Base-by-base conservation (phyloP, 352 stramenopile species). In the Pythium volutum region DNA sequence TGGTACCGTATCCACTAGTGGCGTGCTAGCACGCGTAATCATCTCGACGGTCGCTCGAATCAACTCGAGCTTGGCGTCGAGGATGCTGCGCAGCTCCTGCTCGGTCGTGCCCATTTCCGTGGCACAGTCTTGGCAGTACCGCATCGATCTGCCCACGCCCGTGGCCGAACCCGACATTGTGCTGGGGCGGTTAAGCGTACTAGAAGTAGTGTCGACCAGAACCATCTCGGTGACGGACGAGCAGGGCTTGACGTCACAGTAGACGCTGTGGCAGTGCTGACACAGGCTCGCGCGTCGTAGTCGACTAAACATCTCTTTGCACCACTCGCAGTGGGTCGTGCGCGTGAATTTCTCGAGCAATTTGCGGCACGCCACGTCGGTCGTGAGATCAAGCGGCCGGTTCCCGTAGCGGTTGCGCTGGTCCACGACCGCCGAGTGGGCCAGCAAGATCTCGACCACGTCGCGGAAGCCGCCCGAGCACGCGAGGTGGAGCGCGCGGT, bases 221-320 rank as follows among this genome's bases (percentile, higher is more conserved):
- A 62, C 55, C 12, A 67, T 69, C 25, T 74, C 72, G 18, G 78
- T 66, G 55, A 73, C 78, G 9, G 70, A 88, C 16, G 82, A 89
- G 58, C 82, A 92, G 34, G 84, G 77, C n/a, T 84, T 89, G 20
- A 77, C 75, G 60, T 92, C 81, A 46, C 83, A 92, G 59, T 87
- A 91, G 36, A 92, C 74, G 48, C 87, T 89, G 57, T 84, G 75
- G 64, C 84, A 92, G 54, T 91, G 81, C 63, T 92, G 84, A 18
- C 84, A 94, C 31, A 94, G 60, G 49, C 79, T 92, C 26, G 77
- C 70, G 27, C 81, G 76, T 10, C 81, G 79, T 11, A 87, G 70
- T n/a, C 73, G 74, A 25, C 57, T 80, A 70, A 94, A 94, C 15
- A 58, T 52, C 60, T 92, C 84, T 59, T 91, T 90, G 47, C 84